Conservation (phyloP, 805 yeast genomes). For the Trichomonascus vanleenenianus region DNA sequence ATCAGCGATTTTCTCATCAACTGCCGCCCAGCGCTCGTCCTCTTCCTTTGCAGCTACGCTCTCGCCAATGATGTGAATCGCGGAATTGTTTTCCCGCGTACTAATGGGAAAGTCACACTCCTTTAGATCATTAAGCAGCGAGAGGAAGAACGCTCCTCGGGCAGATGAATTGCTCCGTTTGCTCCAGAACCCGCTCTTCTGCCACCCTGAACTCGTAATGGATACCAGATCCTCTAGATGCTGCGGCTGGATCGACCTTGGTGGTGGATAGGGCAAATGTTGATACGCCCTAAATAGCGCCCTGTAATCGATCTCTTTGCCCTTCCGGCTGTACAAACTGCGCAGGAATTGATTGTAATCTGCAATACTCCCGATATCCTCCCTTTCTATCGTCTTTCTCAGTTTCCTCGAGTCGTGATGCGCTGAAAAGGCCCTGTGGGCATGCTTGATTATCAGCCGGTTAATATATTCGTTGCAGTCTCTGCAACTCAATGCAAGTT, state of each 20-base stretch:
- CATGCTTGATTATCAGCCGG: not conserved
- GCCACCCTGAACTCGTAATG: not conserved
- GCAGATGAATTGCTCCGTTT: slow-evolving; percentile 6
- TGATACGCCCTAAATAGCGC: slow-evolving; percentile 22
- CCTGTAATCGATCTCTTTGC: slow-evolving; percentile 4
- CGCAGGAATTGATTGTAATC: slow-evolving; percentile 20
- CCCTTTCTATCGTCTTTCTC: not conserved
- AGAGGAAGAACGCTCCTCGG: slow-evolving; percentile 8
- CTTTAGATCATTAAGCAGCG: slow-evolving; percentile 20
- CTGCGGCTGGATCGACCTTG: slow-evolving; percentile 22
- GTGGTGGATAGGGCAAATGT: slow-evolving; percentile 29
- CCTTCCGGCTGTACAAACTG: slow-evolving; percentile 11
- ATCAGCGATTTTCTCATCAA: not conserved
- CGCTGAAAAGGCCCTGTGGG: not conserved
- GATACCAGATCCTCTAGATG: slow-evolving; percentile 29
- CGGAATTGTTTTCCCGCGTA: slow-evolving; percentile 23
- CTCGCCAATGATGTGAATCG: slow-evolving; percentile 18
- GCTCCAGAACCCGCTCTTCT: slow-evolving; percentile 9
- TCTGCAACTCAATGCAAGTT: no score
- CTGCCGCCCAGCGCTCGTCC: slow-evolving; percentile 8
- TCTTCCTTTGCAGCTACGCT: slow-evolving; percentile 5
- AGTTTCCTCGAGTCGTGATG: not conserved
- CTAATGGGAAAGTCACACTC: slow-evolving; percentile 27
- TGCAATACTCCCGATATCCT: not conserved
- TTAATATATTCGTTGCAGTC: not conserved